Evolutionary conservation across 1,284 basidiomycete species (phyloP), one percentile per base, ranked within the genome.

Genomic region (Ganoderma sinense): DNA sequence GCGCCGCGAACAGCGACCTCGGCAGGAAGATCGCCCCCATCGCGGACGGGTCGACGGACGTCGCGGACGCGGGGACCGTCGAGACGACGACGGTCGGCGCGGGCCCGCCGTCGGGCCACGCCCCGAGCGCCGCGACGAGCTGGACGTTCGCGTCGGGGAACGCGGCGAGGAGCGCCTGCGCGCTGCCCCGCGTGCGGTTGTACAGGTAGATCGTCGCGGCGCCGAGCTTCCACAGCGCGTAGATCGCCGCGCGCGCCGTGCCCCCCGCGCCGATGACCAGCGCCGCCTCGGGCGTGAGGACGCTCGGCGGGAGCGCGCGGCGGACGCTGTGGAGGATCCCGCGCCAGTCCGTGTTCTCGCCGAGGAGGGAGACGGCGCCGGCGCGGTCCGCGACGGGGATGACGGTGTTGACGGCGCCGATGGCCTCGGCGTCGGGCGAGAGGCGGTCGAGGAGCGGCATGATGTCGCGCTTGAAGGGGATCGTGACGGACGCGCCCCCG

Each of bases 401-500:
- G 78, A 98, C 88, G 31, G 97, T 98, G 82, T 98, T 98, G 74
- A 98, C 95, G 0, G 97, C 97, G 0, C 97, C 97, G 69, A 98
- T 96, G 4, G 88, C 84, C 75, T 90, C 84, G 0, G 95, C 97
- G 55, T 95, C 91, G 2, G 90, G 88, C 0, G 95, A 94, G 45
- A 98, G 82, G 56, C 84, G 82, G 75, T 96, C 91, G 45, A 98
- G 87, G 16, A 94, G 84, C 1, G 92, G 88, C 62, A 98, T 94
- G 73, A 98, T 87, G 69, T 95, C 92, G 55, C 97, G 84, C 82
- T 98, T 98, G 85, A 93, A 92, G 2, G 97, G 97, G 72, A 98
- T 97, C 5, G 98, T 99, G 31, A 99, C 96, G 7, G 94, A 96
- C 8, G 97, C 97, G 4, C 97, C 97, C 20, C 97, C 97, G 81